These are phyloP conservation scores for Ascobolus immersus DNA, from an alignment of 495 filamentous ascomycete genomes.

Conservation along the genomic window DNA sequence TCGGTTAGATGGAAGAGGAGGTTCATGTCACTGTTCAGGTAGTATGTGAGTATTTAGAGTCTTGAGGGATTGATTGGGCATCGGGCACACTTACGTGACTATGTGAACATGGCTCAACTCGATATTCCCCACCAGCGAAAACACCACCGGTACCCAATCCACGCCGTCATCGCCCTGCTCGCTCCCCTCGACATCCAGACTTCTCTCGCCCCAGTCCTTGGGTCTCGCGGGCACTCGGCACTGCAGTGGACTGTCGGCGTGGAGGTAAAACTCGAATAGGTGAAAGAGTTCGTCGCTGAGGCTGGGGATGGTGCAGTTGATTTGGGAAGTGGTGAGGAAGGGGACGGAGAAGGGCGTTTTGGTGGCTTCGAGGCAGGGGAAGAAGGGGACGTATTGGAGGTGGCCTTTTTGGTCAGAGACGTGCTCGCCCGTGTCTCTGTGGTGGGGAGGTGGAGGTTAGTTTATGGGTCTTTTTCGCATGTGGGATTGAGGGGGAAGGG, in stretches of 20 bases:
- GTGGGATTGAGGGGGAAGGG: constrained; percentile 1
- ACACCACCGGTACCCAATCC: constrained; percentile 42
- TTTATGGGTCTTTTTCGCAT: constrained; percentile 1
- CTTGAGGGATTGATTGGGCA: neutral
- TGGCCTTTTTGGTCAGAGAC: constrained; percentile 54
- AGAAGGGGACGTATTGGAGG: constrained; percentile 85
- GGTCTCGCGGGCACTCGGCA: constrained; percentile 75
- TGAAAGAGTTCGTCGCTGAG: constrained; percentile 82
- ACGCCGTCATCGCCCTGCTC: constrained; percentile 2
- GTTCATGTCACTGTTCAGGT: constrained; percentile 26
- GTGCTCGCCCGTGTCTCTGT: constrained; percentile 42
- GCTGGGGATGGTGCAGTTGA: constrained; percentile 76
- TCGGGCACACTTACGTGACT: constrained; percentile 52
- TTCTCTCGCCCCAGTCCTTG: constrained; percentile 16
- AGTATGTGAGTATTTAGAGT: constrained; percentile 45
- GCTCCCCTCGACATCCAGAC: constrained; percentile 1
- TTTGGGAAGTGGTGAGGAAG: constrained; percentile 60
- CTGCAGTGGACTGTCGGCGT: constrained; percentile 77
- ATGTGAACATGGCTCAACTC: constrained; percentile 81
- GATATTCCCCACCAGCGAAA: constrained; percentile 68
- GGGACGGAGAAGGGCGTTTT: constrained; percentile 49
- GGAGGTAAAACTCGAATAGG: constrained; percentile 94
- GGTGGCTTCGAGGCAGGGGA: constrained; percentile 64
- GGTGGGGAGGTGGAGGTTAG: neutral
- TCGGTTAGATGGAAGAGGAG: constrained; percentile 12